These are phyloP conservation scores for Draba incana DNA, from an alignment of 345 rosid genomes.

Conservation along the genomic window DNA sequence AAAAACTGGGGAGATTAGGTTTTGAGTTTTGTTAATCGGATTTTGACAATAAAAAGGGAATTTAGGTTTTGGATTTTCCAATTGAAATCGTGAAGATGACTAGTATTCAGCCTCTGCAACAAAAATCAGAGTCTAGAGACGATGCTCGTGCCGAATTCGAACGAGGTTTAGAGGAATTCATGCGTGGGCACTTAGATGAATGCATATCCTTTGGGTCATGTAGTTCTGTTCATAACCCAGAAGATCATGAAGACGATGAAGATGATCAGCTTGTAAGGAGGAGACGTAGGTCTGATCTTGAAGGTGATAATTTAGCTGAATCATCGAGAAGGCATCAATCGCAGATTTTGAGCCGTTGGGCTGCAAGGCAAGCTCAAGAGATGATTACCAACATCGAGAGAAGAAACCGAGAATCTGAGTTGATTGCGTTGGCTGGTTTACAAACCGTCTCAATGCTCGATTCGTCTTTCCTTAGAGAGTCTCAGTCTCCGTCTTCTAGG, in stretches of 20 bases:
- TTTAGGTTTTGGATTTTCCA: conserved; percentile 40
- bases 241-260: conserved; percentile 73
- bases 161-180: conserved; percentile 81
- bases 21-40: conserved; percentile 4
- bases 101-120: conserved; percentile 50
- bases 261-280: conserved; percentile 82
- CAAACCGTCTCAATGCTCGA: conserved; percentile 97
- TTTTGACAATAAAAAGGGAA: conserved; percentile 11
- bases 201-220: conserved; percentile 86
- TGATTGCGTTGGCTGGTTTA: conserved; percentile 94
- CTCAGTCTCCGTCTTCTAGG: conserved; percentile 74
- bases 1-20: conserved; percentile 3
- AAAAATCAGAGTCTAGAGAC: conserved; percentile 73
- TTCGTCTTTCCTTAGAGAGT: conserved; percentile 90
- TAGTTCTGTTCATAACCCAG: conserved; percentile 67
- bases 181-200: conserved; percentile 51
- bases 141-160: conserved; percentile 64
- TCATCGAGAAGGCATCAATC: conserved; percentile 90
- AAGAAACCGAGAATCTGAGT: conserved; percentile 92
- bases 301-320: conserved; percentile 90
- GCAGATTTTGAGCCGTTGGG: conserved; percentile 85
- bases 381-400: conserved; percentile 97
- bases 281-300: conserved; percentile 83
- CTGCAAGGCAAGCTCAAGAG: conserved; percentile 97
- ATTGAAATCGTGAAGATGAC: conserved; percentile 51